Base-by-base conservation (phyloP, 495 filamentous ascomycete species). In the Glutinoglossum americanum region DNA sequence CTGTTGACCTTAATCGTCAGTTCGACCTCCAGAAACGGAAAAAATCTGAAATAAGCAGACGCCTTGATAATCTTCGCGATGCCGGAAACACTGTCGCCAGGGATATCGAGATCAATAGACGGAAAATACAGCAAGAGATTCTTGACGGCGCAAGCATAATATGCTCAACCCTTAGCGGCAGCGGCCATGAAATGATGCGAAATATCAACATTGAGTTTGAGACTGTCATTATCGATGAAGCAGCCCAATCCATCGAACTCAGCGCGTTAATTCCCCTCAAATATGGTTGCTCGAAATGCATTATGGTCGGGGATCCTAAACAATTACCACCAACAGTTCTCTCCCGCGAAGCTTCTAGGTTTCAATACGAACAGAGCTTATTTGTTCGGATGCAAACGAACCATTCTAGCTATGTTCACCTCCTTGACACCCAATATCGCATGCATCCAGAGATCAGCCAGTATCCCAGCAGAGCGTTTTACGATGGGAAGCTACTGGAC, bases 301-400 rank as follows among this genome's bases (percentile, higher is more conserved):
- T 98, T 59, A 80, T 98, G 32, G 92, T 98, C 27, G 92, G 92
- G 70, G 92, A 98, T 71, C 92, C 92, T 0, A 95, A 98, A 64
- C 92, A 98, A 65, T 72, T 98, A 60, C 92, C 92, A 3, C 92
- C 92, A 1, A 98, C 92, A 1, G 92, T 98, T 28, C 76, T 98
- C 26, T 97, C 93, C 17, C 83, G 86, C 63, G 88, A 89, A 62
- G 92, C 93, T 17, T 87, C 89, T 15, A 78, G 82, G 45, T 97
- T 89, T 68, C 85, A 89, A 60, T 98, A 96, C 70, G 93, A 97
- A 65, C 90, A 97, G 71, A 94, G 87, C 73, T 74, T 98, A 68
- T 98, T 98, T 70, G 92, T 96, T 45, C 82, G 92, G 30, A 98
- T 98, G 93, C 89, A 96, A 65, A 76, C 78, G 60, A 96, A 96